Evolutionary conservation across 2,329 filamentous ascomycete genomes (phyloP).

Genomic region (Fusarium scirpi): DNA sequence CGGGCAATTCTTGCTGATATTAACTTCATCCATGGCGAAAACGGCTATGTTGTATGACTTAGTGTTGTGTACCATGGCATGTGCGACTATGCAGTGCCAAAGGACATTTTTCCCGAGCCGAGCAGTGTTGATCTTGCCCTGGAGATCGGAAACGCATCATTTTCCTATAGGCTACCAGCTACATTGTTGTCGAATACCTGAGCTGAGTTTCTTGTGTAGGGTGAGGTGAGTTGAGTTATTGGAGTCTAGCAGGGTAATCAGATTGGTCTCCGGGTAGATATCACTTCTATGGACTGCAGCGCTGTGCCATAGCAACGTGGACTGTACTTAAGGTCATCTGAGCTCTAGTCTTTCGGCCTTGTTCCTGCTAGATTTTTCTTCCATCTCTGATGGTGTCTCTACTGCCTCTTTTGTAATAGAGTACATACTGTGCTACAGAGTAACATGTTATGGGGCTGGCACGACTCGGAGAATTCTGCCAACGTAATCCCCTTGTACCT

Average conservation of each 20-base stretch:
- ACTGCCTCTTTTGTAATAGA: not conserved
- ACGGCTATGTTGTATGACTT: slow-evolving; percentile 18
- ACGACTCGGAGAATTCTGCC: slow-evolving; percentile 47
- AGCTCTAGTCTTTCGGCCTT: not conserved
- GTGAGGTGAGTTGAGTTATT: not conserved
- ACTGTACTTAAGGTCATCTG: not conserved
- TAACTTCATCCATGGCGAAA: slow-evolving; percentile 14
- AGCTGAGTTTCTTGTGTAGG: not conserved
- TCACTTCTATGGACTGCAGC: not conserved
- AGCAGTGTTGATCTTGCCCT: slow-evolving; percentile 15
- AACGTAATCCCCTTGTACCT: slow-evolving; percentile 38
- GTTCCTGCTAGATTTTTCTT: not conserved
- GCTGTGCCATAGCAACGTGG: not conserved
- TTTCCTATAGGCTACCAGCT: not conserved
- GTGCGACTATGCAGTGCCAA: slow-evolving; percentile 7
- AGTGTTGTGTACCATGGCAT: slow-evolving; percentile 8
- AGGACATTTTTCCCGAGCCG: slow-evolving; percentile 5
- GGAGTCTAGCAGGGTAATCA: not conserved
- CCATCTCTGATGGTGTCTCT: not conserved
- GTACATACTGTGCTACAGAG: slow-evolving; percentile 18
- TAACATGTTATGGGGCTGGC: slow-evolving; percentile 34
- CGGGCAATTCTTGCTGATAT: not conserved
- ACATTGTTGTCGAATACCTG: not conserved
- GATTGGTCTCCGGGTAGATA: not conserved
- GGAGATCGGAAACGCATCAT: not conserved